A percentile compares a stretch with the other conserved stretches of the same genome.
These are phyloP conservation scores for Phanerochaete sordida DNA, from an alignment of 768 basidiomycete genomes.

Conservation along the genomic window DNA sequence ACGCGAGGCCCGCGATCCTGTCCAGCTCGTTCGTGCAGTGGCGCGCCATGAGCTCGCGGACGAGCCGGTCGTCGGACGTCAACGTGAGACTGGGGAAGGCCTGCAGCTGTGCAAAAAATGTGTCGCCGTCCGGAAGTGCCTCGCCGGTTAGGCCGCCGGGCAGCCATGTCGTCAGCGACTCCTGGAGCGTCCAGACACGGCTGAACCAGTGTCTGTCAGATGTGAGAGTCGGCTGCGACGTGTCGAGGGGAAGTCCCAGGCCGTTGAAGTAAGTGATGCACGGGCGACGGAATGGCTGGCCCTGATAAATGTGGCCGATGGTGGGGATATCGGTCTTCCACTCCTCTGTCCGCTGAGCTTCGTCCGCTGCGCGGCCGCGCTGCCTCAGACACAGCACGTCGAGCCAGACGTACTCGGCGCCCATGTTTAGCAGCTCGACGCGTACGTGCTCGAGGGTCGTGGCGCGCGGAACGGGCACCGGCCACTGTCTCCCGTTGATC, in stretches of 20 bases:
- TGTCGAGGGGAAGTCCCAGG: neutral
- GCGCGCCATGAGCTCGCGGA: neutral
- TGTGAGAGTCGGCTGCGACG: neutral
- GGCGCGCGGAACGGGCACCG: neutral
- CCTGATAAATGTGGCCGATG: neutral
- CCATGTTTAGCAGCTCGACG: neutral
- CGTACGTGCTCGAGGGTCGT: neutral
- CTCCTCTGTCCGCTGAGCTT: neutral
- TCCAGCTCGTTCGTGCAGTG: neutral
- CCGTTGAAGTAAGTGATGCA: neutral
- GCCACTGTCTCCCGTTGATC: neutral
- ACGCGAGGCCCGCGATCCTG: neutral
- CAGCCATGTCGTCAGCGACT: neutral
- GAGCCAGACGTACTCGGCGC: neutral
- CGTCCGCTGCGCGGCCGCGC: neutral
- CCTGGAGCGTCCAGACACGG: neutral
- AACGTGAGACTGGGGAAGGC: neutral
- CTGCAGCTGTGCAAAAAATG: neutral
- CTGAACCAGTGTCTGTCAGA: neutral
- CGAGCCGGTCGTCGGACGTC: neutral
- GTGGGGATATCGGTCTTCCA: slow-evolving; percentile 4
- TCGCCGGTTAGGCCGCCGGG: neutral
- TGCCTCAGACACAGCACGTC: neutral
- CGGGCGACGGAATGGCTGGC: too few species aligned
- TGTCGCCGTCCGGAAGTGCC: neutral